Evolutionary conservation across 2,329 filamentous ascomycete genomes (phyloP).

Genomic region (Xylariales sp.): DNA sequence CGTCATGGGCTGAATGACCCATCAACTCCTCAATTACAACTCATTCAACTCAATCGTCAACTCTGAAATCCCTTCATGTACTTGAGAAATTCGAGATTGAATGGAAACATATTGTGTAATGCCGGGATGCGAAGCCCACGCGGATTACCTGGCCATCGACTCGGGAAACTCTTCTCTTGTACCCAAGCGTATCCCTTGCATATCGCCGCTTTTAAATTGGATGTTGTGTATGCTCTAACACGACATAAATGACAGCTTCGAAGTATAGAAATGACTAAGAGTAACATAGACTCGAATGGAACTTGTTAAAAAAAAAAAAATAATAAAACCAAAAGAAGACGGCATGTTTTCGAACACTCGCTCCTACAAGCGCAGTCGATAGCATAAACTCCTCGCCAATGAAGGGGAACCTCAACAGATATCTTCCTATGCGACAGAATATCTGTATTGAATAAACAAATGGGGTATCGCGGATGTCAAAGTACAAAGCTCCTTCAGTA

Average conservation of each 20-base stretch:
- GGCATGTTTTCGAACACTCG: background rate
- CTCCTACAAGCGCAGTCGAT: no score
- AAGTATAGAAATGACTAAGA: background rate
- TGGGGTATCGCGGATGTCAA: conserved; percentile 38
- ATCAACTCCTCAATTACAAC: no score
- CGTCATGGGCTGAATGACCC: no score
- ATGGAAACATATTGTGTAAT: no score
- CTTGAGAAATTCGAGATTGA: no score
- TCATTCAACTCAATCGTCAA: no score
- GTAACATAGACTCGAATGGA: background rate
- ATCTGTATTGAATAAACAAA: conserved; percentile 27
- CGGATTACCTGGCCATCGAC: background rate
- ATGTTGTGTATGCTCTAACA: background rate
- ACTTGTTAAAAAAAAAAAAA: background rate
- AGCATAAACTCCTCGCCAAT: conserved; percentile 2
- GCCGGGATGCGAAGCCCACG: no score
- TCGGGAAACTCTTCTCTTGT: background rate
- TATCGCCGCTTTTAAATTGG: background rate
- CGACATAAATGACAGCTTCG: no score
- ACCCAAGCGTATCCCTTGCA: background rate
- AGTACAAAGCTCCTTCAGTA: conserved; percentile 20
- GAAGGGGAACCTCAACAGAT: background rate
- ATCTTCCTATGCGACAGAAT: conserved; percentile 12
- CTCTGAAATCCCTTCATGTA: no score
- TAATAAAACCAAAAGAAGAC: no score